phyloP scores from a whole-genome alignment of 345 rosid genomes.

The Viola odorata region DNA sequence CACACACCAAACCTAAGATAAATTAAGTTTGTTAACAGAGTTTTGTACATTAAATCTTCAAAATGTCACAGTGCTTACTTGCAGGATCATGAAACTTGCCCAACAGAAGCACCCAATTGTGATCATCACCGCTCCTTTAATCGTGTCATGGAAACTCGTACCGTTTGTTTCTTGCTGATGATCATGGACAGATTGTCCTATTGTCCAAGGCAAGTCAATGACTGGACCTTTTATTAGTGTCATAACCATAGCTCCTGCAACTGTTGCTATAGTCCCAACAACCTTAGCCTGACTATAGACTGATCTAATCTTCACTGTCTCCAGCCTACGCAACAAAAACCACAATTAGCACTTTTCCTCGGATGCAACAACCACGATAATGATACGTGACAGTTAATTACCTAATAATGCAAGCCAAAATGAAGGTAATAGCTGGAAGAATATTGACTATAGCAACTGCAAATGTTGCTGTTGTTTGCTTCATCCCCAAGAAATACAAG shows the following conservation, averaged over 20 bases:
- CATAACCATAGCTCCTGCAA: slow-evolving; percentile 66
- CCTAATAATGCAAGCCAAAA: slow-evolving; percentile 57
- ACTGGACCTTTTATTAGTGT: slow-evolving; percentile 66
- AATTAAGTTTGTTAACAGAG: neutral
- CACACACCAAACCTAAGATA: neutral
- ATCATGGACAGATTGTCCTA: slow-evolving; percentile 26
- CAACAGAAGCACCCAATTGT: slow-evolving; percentile 61
- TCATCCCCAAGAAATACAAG: slow-evolving; percentile 58
- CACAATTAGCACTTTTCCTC: too few relatives aligned
- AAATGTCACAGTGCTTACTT: slow-evolving; percentile 26
- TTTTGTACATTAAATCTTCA: neutral
- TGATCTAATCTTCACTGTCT: slow-evolving; percentile 42
- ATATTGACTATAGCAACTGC: slow-evolving; percentile 73
- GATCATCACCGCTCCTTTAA: slow-evolving; percentile 64
- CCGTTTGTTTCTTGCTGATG: slow-evolving; percentile 26
- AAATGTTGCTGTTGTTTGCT: slow-evolving; percentile 61
- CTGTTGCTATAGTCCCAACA: slow-evolving; percentile 50
- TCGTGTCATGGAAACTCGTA: slow-evolving; percentile 34
- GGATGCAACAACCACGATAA: too few relatives aligned
- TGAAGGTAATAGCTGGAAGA: slow-evolving; percentile 68
- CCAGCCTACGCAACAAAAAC: slow-evolving; percentile 35
- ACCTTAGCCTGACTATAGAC: slow-evolving; percentile 54
- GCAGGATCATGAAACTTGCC: slow-evolving; percentile 72
- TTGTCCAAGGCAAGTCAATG: slow-evolving; percentile 49
- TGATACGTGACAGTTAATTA: slow-evolving; percentile 1